Percentiles rank a stretch among this genome's conserved stretches.
These are phyloP conservation scores for Sisymbrium irio DNA, from an alignment of 345 rosid genomes.

Conservation along the genomic window DNA sequence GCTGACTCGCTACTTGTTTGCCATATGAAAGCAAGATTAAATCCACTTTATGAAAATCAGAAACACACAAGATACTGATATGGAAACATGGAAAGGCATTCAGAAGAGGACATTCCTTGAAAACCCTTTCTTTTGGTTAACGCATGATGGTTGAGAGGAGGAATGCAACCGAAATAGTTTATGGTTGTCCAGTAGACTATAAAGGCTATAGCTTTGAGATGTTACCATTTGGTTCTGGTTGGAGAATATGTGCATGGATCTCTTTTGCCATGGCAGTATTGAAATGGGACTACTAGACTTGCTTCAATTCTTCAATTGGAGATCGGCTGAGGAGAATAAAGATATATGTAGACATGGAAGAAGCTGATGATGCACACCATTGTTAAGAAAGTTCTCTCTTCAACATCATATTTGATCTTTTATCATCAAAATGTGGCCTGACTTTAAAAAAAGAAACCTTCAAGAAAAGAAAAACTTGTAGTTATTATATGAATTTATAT, in stretches of 20 bases:
- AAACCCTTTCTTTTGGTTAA: slow-evolving; percentile 36
- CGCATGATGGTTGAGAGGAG: slow-evolving; percentile 37
- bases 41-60: too few species aligned
- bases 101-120: slow-evolving; percentile 20
- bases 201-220: slow-evolving; percentile 33
- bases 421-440: too few species aligned
- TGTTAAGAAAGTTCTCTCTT: too few species aligned
- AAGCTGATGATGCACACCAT: not conserved
- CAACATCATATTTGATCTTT: too few species aligned
- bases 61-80: too few species aligned
- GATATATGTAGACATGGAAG: not conserved
- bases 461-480: too few species aligned
- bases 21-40: too few species aligned
- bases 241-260: not conserved
- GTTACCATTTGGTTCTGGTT: slow-evolving; percentile 10
- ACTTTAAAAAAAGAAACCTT: too few species aligned
- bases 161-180: slow-evolving; percentile 37
- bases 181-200: slow-evolving; percentile 5
- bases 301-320: slow-evolving; percentile 25
- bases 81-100: too few species aligned
- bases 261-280: not conserved
- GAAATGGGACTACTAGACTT: not conserved
- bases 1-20: too few species aligned
- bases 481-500: too few species aligned
- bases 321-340: not conserved